phyloP scores from a whole-genome alignment of 208 protist species.

The Kentomonas sorsogonicus region DNA sequence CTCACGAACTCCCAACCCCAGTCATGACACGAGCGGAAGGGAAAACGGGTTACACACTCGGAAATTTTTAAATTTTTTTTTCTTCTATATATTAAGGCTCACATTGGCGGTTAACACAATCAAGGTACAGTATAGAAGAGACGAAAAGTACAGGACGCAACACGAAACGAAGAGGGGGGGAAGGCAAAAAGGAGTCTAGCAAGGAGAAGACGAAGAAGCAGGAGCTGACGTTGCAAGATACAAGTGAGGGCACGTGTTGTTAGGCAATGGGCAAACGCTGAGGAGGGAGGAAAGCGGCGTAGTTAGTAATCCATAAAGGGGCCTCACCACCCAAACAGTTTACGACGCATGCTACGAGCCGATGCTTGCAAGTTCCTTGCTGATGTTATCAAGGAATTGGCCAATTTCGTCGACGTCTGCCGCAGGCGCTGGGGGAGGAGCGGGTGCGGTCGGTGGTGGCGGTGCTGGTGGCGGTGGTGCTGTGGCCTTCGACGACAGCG shows the following conservation, averaged over 20 bases:
- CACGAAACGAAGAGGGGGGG: not conserved
- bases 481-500: not conserved
- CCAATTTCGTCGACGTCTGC: conserved; percentile 28
- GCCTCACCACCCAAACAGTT: too few relatives aligned
- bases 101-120: not conserved
- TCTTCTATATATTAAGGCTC: not conserved
- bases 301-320: too few relatives aligned
- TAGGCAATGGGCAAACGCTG: too few relatives aligned
- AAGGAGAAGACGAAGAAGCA: not conserved
- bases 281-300: too few relatives aligned
- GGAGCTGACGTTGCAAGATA: not conserved
- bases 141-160: not conserved
- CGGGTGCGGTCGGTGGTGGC: not conserved
- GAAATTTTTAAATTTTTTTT: not conserved
- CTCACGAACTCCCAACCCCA: not conserved
- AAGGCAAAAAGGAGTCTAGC: not conserved
- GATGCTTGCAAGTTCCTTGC: conserved; percentile 63
- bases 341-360: conserved; percentile 7
- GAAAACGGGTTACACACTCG: not conserved
- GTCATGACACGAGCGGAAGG: not conserved
- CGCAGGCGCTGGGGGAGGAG: not conserved
- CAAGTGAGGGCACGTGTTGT: not conserved
- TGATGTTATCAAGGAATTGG: conserved; percentile 70
- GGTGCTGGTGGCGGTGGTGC: not conserved
- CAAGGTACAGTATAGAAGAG: not conserved